Percentiles rank a stretch among this genome's conserved stretches.
Evolutionary conservation across 2,329 filamentous ascomycete species (phyloP).

Genomic region (Furcasterigmium furcatum): DNA sequence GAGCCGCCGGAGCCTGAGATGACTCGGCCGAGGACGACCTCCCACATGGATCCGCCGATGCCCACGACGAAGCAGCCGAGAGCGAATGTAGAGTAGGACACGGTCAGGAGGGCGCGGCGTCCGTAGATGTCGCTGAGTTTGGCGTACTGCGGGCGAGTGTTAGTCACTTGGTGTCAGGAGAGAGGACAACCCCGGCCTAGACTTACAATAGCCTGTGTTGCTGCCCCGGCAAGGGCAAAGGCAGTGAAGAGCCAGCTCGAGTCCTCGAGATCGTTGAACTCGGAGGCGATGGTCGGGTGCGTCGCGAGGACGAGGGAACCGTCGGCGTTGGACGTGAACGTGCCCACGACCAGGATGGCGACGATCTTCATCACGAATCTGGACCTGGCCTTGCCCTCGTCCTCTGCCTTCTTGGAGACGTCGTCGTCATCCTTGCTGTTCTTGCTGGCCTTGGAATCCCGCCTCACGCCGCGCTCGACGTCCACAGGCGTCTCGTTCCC

Average conservation of each 20-base stretch:
- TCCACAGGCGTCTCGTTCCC: no score
- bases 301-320: slow-evolving; percentile 64
- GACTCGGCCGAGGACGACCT: slow-evolving; percentile 46
- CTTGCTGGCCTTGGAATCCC: no score
- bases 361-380: slow-evolving; percentile 15
- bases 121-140: slow-evolving; percentile 61
- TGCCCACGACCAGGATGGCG: slow-evolving; percentile 25
- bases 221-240: slow-evolving; percentile 25
- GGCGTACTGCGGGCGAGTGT: slow-evolving; percentile 36
- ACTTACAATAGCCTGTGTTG: slow-evolving; percentile 37
- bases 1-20: slow-evolving; percentile 50
- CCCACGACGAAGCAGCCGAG: slow-evolving; percentile 45
- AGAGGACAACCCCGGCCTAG: neutral
- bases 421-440: neutral
- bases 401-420: neutral
- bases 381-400: neutral
- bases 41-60: slow-evolving; percentile 38
- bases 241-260: slow-evolving; percentile 45
- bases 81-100: slow-evolving; percentile 51
- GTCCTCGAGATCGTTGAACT: slow-evolving; percentile 53
- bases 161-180: neutral
- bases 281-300: slow-evolving; percentile 57
- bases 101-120: slow-evolving; percentile 41
- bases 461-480: no score
- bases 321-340: slow-evolving; percentile 66